These are phyloP conservation scores for Termitomyces sp. DNA, from an alignment of 768 basidiomycete species.

Conservation along the genomic window DNA sequence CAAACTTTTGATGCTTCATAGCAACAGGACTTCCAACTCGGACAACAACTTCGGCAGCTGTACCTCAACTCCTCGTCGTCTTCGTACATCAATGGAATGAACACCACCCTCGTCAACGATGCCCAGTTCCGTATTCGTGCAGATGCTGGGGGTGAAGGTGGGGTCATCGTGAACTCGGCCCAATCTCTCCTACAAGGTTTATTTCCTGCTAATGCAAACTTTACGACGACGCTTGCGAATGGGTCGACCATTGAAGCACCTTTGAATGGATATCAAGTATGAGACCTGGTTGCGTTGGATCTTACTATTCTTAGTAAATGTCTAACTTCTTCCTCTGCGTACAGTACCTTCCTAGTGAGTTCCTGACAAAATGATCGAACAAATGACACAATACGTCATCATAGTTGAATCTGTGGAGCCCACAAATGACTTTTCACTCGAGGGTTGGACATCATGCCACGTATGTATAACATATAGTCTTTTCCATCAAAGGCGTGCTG, in stretches of 20 bases:
- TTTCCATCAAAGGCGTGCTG: neutral
- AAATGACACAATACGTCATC: neutral
- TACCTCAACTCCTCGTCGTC: conserved; percentile 56
- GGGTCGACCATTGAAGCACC: conserved; percentile 57
- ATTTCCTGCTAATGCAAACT: conserved; percentile 46
- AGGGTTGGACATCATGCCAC: conserved; percentile 62
- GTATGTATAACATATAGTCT: conserved; percentile 26
- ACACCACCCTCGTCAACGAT: conserved; percentile 30
- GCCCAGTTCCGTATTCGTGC: conserved; percentile 47
- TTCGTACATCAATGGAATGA: conserved; percentile 46
- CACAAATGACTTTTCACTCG: conserved; percentile 56
- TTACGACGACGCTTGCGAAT: conserved; percentile 61
- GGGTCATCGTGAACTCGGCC: conserved; percentile 65
- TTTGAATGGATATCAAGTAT: conserved; percentile 61
- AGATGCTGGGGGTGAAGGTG: conserved; percentile 67
- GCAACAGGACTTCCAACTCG: conserved; percentile 59
- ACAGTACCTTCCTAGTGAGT: conserved; percentile 37
- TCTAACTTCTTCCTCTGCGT: neutral
- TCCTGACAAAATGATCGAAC: neutral
- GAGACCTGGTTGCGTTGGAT: neutral
- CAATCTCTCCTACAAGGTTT: conserved; percentile 68
- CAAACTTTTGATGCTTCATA: conserved; percentile 16
- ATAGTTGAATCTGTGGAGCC: conserved; percentile 64
- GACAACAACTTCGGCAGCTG: conserved; percentile 42
- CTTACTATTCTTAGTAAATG: neutral